phyloP scores from a whole-genome alignment of 257 asterid species.

The Galeopsis tetrahit region DNA sequence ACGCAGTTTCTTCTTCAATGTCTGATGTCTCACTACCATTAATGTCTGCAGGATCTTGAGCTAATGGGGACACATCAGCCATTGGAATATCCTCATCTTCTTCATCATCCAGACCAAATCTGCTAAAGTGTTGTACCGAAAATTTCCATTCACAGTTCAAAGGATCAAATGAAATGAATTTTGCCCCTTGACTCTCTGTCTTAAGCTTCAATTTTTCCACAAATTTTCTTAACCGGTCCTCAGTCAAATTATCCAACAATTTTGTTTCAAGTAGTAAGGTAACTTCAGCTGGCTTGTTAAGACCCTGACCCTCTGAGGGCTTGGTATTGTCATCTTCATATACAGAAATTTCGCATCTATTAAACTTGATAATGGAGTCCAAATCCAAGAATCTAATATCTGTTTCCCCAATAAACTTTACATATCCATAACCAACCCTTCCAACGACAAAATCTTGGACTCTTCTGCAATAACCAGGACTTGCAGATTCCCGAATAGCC shows the following conservation, averaged over 20 bases:
- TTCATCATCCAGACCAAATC: constrained; percentile 86
- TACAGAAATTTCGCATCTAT: constrained; percentile 66
- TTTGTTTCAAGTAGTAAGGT: constrained; percentile 54
- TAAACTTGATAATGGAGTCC: constrained; percentile 67
- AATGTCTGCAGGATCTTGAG: constrained; percentile 52
- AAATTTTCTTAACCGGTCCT: constrained; percentile 36
- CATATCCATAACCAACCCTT: constrained; percentile 72
- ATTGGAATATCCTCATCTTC: constrained; percentile 86
- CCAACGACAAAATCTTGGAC: constrained; percentile 80
- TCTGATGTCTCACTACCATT: constrained; percentile 59
- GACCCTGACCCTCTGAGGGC: constrained; percentile 78
- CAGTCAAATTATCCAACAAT: constrained; percentile 25
- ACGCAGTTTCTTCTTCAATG: constrained; percentile 56
- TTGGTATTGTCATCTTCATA: constrained; percentile 77
- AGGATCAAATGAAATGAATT: constrained; percentile 71
- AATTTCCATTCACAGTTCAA: constrained; percentile 78
- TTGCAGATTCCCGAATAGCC: constrained; percentile 55
- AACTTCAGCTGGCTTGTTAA: constrained; percentile 94
- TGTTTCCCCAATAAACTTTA: constrained; percentile 74
- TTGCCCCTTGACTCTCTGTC: constrained; percentile 86
- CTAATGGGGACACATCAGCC: constrained; percentile 68
- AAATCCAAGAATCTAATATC: constrained; percentile 84
- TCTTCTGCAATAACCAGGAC: constrained; percentile 81
- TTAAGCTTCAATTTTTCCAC: constrained; percentile 56
- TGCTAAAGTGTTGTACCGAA: constrained; percentile 87